Conservation (phyloP, 2,329 filamentous ascomycete genomes). For the Clarireedia sp. region DNA sequence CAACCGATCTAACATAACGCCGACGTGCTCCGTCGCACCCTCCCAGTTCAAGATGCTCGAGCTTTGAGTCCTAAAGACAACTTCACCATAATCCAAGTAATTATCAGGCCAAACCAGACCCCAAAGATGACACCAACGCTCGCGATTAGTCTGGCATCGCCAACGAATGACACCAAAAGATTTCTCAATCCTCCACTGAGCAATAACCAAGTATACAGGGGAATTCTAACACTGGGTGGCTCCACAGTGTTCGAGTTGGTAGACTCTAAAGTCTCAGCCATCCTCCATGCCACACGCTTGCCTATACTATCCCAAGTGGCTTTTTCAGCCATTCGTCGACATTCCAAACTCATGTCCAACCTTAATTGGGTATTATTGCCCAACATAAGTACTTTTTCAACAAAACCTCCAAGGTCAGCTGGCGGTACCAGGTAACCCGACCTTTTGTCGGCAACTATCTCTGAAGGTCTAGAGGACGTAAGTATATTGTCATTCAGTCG, state of each 20-base stretch:
- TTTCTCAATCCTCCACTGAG: slow-evolving; percentile 15
- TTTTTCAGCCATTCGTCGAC: slow-evolving; percentile 49
- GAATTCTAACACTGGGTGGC: slow-evolving; percentile 7
- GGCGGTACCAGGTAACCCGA: slow-evolving; percentile 56
- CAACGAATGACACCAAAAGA: slow-evolving; percentile 13
- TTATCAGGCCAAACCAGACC: slow-evolving; percentile 23
- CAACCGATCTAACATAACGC: no score
- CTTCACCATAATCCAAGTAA: slow-evolving; percentile 24
- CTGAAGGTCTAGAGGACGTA: slow-evolving; percentile 42
- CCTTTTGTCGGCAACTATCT: slow-evolving; percentile 52
- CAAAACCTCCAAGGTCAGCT: slow-evolving; percentile 50
- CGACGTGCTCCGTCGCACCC: not conserved
- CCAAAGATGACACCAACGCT: slow-evolving; percentile 24
- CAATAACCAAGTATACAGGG: slow-evolving; percentile 22
- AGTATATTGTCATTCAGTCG: not conserved
- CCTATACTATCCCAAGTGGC: slow-evolving; percentile 67
- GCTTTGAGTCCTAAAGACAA: slow-evolving; percentile 12
- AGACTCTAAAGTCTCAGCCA: slow-evolving; percentile 36
- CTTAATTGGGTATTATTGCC: slow-evolving; percentile 39
- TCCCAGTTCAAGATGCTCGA: slow-evolving; percentile 8
- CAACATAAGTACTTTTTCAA: slow-evolving; percentile 43
- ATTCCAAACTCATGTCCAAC: slow-evolving; percentile 37
- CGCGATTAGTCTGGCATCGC: slow-evolving; percentile 17
- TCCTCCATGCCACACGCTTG: slow-evolving; percentile 58
- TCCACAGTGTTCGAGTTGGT: not conserved